Conservation (phyloP, 164 flowering plant species). For the Buxus sempervirens region DNA sequence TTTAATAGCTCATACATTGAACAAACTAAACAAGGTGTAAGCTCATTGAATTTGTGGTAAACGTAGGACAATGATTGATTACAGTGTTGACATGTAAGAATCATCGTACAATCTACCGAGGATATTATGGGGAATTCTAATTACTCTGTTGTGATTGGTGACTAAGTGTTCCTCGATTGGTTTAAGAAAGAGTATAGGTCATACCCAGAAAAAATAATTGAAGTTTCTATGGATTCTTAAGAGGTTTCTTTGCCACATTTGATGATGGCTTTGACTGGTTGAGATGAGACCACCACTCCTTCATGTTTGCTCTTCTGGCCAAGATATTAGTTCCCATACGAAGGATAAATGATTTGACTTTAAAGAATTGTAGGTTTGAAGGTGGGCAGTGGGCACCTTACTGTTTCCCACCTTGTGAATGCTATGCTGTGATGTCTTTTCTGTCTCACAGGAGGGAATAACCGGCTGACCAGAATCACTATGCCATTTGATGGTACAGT, state of each 20-base stretch:
- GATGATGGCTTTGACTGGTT: background rate
- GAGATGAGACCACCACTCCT: background rate
- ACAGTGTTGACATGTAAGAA: too few relatives aligned
- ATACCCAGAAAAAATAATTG: background rate
- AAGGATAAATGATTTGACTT: slow-evolving; percentile 13
- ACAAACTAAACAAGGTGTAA: background rate
- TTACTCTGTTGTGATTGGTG: background rate
- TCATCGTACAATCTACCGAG: too few relatives aligned
- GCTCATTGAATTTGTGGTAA: background rate
- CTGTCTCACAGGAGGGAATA: slow-evolving; percentile 22
- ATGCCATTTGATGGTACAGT: slow-evolving; percentile 4
- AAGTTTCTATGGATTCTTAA: background rate
- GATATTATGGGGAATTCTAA: background rate
- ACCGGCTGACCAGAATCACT: slow-evolving; percentile 16
- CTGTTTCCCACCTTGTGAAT: slow-evolving; percentile 28
- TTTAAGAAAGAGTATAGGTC: background rate
- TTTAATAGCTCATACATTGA: background rate
- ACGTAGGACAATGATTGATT: background rate
- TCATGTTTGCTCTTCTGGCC: background rate
- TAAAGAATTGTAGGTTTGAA: slow-evolving; percentile 17
- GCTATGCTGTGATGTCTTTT: slow-evolving; percentile 27
- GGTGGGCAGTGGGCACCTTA: slow-evolving; percentile 23
- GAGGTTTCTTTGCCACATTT: background rate
- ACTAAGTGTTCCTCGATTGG: background rate
- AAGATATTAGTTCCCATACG: background rate